Base-by-base conservation (phyloP, 2,329 filamentous ascomycete genomes). In the Sphaerulina musiva region DNA sequence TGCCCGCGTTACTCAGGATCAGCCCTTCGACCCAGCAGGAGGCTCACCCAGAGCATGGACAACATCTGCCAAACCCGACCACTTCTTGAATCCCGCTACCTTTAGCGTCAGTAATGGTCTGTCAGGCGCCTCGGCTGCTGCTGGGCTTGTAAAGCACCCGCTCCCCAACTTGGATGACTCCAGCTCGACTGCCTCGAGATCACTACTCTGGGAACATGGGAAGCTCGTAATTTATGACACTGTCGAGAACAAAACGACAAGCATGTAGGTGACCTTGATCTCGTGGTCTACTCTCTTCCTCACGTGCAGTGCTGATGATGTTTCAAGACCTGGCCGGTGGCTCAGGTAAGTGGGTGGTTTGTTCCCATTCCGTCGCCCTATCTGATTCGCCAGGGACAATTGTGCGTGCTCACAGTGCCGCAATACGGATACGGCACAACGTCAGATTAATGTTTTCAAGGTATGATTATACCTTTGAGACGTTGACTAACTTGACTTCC, bases 381-480 rank as follows among this genome's bases (percentile, higher is more conserved):
- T 55, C 40, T 56, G 54, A 54, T 44, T 20, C 12, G 32, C 31
- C 38, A 63, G 62, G 47, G 65, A 67, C 34, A 61, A 66, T 29
- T 67, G 65, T 51, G 48, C 59, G 26, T 65, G 66, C 51, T 50
- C 60, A 4, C 47, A 63, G 46, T 67, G 66, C 39, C 59, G 64
- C 11, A 63, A 69, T 32, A 59, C 52, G 17, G 62, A 67, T 31
- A 69, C 67, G 6, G 64, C 58, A 3, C 67, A 69, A 46, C 54
- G 65, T 7, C 60, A 65, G 34, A 64, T 68, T 55, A 69, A 67
- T 34, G 66, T 69, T 6, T 55, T 68, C 47, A 62, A 66, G 57
- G 61, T 60, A 17, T 20, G 31, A 29, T 12, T 8, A 5, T 29
- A 12, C 9, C 8, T 23, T 17, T 12, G 10, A 20, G 20, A 26